phyloP scores from a whole-genome alignment of 352 stramenopile genomes.

The Globisporangium echinulatum region DNA sequence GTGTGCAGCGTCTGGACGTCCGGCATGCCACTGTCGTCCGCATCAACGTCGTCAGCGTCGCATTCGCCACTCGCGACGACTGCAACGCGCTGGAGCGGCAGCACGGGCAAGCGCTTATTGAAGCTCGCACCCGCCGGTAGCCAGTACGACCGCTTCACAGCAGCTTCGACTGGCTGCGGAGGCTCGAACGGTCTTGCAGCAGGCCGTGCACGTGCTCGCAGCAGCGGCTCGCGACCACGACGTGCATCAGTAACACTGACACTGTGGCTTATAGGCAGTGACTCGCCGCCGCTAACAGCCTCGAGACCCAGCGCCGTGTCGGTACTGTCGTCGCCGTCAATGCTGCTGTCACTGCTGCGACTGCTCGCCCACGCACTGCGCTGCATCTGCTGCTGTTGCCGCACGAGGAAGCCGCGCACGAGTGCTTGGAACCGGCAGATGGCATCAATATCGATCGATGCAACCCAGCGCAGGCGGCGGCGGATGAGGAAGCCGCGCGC shows the following conservation, averaged over 20 bases:
- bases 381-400: slow-evolving; percentile 8
- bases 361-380: neutral
- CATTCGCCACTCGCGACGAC: slow-evolving; percentile 1
- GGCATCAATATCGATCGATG: slow-evolving; percentile 31
- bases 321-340: neutral
- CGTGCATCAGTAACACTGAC: neutral
- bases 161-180: neutral
- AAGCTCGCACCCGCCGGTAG: slow-evolving; percentile 47
- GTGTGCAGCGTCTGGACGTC: neutral
- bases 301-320: neutral
- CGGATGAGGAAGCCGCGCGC: slow-evolving; percentile 63
- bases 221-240: no score
- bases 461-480: slow-evolving; percentile 42
- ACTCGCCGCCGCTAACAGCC: no score
- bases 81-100: slow-evolving; percentile 16
- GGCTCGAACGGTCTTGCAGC: no score
- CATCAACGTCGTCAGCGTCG: slow-evolving; percentile 1
- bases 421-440: slow-evolving; percentile 46
- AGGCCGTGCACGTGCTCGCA: no score
- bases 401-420: slow-evolving; percentile 27
- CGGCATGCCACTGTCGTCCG: slow-evolving; percentile 1
- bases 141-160: slow-evolving; percentile 67
- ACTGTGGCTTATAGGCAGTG: no score
- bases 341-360: neutral
- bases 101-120: slow-evolving; percentile 29